These are phyloP conservation scores for Penicillium dipodomyicola DNA, from an alignment of 495 filamentous ascomycete species.

Conservation along the genomic window DNA sequence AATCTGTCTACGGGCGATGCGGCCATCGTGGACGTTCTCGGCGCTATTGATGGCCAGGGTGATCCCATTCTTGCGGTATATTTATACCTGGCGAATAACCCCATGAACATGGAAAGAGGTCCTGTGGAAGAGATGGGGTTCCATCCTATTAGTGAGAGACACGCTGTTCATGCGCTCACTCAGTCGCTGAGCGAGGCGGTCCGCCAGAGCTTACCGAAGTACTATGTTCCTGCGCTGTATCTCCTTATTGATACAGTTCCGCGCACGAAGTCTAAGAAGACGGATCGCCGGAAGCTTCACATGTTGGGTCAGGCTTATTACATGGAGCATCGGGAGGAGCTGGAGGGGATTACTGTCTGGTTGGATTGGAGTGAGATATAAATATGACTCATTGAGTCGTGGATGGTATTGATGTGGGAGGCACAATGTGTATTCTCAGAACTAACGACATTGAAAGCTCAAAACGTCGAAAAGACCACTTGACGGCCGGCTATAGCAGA, in stretches of 20 bases:
- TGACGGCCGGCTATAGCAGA: neutral
- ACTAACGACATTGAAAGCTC: too few species aligned
- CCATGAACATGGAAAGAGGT: slow-evolving; percentile 12
- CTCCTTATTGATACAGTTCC: slow-evolving; percentile 36
- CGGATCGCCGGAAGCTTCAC: slow-evolving; percentile 36
- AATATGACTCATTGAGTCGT: neutral
- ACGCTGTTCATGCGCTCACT: slow-evolving; percentile 9
- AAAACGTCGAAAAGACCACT: neutral
- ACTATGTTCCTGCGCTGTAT: slow-evolving; percentile 27
- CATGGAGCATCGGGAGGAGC: slow-evolving; percentile 18
- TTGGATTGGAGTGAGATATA: slow-evolving; percentile 12
- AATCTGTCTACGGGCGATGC: slow-evolving; percentile 18
- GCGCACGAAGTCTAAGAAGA: slow-evolving; percentile 43
- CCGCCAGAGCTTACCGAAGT: slow-evolving; percentile 18
- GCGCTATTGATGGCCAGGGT: slow-evolving; percentile 19
- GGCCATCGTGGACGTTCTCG: slow-evolving; percentile 28
- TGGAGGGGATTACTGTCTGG: slow-evolving; percentile 20
- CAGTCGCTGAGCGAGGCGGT: slow-evolving; percentile 12
- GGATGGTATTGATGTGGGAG: neutral
- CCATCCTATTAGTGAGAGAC: slow-evolving; percentile 11
- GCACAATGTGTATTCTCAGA: too few species aligned
- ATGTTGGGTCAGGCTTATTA: slow-evolving; percentile 22
- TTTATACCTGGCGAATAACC: slow-evolving; percentile 20
- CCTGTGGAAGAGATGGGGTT: slow-evolving; percentile 21
- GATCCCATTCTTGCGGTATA: slow-evolving; percentile 26